Percentiles rank a stretch among this genome's conserved stretches.
These are phyloP conservation scores for Daldinia grandis DNA, from an alignment of 495 filamentous ascomycete genomes.

Conservation along the genomic window DNA sequence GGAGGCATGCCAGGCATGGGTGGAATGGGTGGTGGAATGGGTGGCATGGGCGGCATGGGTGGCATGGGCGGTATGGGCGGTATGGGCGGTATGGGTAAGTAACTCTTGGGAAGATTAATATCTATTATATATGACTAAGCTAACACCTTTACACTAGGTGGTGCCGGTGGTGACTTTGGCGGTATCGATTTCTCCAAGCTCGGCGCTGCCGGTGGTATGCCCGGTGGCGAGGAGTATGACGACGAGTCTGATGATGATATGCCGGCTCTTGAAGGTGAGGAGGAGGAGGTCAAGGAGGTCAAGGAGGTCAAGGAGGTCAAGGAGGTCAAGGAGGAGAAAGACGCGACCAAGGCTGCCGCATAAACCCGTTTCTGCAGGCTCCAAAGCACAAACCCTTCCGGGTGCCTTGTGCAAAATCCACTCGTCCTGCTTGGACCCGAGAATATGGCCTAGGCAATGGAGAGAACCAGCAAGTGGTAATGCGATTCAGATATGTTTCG, in stretches of 20 bases:
- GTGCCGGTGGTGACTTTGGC: constrained; percentile 69
- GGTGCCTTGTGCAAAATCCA: constrained; percentile 19
- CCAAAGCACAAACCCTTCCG: constrained; percentile 29
- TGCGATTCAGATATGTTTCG: constrained; percentile 38
- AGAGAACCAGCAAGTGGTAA: constrained; percentile 29
- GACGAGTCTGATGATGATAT: constrained; percentile 56
- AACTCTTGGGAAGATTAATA: constrained; percentile 7
- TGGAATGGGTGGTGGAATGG: constrained; percentile 37
- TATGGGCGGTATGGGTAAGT: constrained; percentile 66
- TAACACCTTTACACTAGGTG: constrained; percentile 46
- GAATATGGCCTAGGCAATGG: constrained; percentile 20
- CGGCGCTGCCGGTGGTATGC: constrained; percentile 67
- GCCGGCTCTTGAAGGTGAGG: constrained; percentile 53
- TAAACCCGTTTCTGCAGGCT: constrained; percentile 26
- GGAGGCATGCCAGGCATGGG: constrained; percentile 57
- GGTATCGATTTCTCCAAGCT: constrained; percentile 94
- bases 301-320: constrained; percentile 66
- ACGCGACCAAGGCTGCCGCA: constrained; percentile 50
- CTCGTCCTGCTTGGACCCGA: constrained; percentile 23
- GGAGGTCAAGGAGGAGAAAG: constrained; percentile 60
- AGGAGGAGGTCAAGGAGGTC: constrained; percentile 58
- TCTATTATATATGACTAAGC: constrained; percentile 18
- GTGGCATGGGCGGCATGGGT: constrained; percentile 50
- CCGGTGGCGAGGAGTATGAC: constrained; percentile 66
- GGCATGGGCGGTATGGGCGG: constrained; percentile 51